Evolutionary conservation across 352 stramenopile genomes (phyloP).

Genomic region (Phytophthora rubi): DNA sequence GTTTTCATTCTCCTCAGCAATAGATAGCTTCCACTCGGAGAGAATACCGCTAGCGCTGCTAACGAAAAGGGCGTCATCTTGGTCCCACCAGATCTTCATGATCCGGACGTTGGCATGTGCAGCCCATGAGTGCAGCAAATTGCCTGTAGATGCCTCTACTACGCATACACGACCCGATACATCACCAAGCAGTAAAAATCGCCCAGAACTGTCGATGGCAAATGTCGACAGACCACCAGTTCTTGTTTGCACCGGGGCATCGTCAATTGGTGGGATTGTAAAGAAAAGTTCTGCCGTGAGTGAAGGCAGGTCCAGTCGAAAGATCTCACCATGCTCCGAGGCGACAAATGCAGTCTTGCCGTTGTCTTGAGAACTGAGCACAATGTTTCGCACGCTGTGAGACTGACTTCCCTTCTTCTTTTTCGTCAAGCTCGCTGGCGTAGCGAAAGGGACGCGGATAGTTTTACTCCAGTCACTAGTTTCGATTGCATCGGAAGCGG

Average conservation of each 20-base stretch:
- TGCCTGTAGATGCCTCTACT: constrained; percentile 47
- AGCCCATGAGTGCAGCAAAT: constrained; percentile 49
- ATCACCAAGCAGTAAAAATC: constrained; percentile 65
- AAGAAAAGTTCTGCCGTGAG: constrained; percentile 46
- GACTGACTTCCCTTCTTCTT: constrained; percentile 41
- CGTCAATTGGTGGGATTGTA: constrained; percentile 11
- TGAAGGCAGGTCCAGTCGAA: constrained; percentile 47
- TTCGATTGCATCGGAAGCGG: constrained; percentile 27
- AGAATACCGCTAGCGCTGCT: constrained; percentile 67
- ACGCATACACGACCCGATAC: constrained; percentile 54
- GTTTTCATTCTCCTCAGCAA: constrained; percentile 6
- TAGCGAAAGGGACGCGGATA: constrained; percentile 30
- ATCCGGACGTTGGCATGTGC: constrained; percentile 57
- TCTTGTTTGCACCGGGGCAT: constrained; percentile 18
- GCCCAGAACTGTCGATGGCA: constrained; percentile 38
- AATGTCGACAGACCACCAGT: constrained; percentile 51
- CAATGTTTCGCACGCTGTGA: constrained; percentile 61
- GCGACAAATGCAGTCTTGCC: constrained; percentile 58
- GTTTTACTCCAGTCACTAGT: constrained; percentile 24
- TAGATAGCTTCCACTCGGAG: constrained; percentile 57
- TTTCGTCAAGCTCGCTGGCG: constrained; percentile 11
- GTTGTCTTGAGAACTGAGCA: constrained; percentile 38
- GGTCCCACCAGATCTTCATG: constrained; percentile 80
- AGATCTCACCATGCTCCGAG: constrained; percentile 68
- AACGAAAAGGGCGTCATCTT: constrained; percentile 59